Base-by-base conservation (phyloP, 306 rosid genomes). In the Dalbergia cultrata region DNA sequence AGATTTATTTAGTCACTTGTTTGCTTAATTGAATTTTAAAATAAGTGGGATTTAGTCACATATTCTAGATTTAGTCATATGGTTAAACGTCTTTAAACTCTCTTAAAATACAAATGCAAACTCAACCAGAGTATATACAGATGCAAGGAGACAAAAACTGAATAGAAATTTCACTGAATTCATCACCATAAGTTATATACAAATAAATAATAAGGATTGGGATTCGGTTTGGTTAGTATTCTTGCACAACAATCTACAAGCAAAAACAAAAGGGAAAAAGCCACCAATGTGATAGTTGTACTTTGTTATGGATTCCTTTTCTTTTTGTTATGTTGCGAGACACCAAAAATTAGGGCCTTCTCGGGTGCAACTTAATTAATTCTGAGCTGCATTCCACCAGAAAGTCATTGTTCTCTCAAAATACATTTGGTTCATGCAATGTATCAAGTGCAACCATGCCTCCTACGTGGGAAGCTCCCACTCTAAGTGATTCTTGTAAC, bases 371-470 rank as follows among this genome's bases (percentile, higher is more conserved):
- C 14, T 74, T 80, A 67, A 43, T 66, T 49, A 57, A 63, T 21
- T 56, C 33, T 11, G 50, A 49, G 34, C 59, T 67, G 67, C 35
- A 57, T 80, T 49, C 59, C 53, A 44, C 73, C 82, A 34, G 37
- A 45, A 78, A 62, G 57, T 39, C 45, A 77, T 72, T 73, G 31
- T 71, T 39, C 14, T 33, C 56, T 66, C 6, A 4, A 52, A 14
- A 14, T 52, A 16, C 58, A 52, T 16, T 52, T 14, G 21, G 6
- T 57, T 7, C 50, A 1, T 49, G 74, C 52, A 37, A 64, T 14
- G 13, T 12, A 0, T 3, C 3, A 8, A 4, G 44, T 7, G 63
- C 76, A 72, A 76, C 57, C 80, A 69, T 18, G 72, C 47, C 44
- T 79, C 81, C 71, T 34, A 14, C 21, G 17, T 63, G 75, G 75